Evolutionary conservation across 2,329 filamentous ascomycete genomes (phyloP).

Genomic region (Samsoniella hepiali): DNA sequence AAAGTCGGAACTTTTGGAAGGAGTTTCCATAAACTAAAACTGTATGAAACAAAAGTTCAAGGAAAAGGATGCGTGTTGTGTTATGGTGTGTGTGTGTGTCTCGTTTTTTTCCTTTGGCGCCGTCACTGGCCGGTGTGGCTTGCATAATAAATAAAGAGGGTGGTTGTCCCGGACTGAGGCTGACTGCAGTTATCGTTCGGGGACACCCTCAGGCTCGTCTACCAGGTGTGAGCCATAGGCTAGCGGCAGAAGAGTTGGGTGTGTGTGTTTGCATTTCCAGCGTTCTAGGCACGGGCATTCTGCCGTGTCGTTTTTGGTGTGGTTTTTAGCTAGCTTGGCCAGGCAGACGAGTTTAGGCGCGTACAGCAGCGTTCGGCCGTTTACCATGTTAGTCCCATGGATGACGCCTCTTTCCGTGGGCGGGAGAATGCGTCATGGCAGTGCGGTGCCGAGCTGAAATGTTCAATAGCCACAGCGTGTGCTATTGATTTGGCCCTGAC

Average conservation of each 20-base stretch:
- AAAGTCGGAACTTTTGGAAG: neutral
- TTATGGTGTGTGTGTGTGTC: neutral
- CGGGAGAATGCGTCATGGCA: constrained; percentile 9
- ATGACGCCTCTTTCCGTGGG: constrained; percentile 9
- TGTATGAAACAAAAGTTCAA: neutral
- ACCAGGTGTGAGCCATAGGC: neutral
- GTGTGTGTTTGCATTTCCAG: neutral
- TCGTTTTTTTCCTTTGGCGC: neutral
- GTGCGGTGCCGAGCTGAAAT: neutral
- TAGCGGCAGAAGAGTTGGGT: neutral
- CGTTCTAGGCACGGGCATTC: neutral
- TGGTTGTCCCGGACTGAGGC: neutral
- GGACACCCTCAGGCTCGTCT: constrained; percentile 4
- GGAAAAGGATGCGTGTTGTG: neutral
- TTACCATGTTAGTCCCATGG: neutral
- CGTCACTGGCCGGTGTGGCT: constrained; percentile 16
- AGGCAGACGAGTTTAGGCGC: neutral
- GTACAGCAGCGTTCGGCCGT: neutral
- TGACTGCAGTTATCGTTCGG: constrained; percentile 2
- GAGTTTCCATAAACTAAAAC: neutral
- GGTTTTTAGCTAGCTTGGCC: neutral
- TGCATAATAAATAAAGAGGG: constrained; percentile 12
- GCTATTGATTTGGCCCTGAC: neutral
- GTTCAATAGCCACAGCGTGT: neutral
- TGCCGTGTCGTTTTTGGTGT: neutral